These are phyloP conservation scores for Nymphaea thermarum DNA, from an alignment of 164 flowering plant genomes.

Conservation along the genomic window DNA sequence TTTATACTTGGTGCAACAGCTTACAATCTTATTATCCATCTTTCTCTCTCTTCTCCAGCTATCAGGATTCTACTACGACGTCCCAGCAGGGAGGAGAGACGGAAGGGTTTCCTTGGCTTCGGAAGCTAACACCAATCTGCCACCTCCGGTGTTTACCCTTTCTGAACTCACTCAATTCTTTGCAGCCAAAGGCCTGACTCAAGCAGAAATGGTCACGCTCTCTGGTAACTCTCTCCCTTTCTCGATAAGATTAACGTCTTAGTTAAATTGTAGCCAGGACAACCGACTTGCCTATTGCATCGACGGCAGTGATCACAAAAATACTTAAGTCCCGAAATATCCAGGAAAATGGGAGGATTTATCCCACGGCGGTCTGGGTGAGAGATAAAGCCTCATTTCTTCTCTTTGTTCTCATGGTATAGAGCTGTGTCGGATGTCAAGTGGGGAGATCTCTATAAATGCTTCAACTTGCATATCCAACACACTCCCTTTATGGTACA, in stretches of 20 bases:
- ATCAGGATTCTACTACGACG: constrained; percentile 8
- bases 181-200: constrained; percentile 33
- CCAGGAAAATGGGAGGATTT: no score
- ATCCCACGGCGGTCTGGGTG: no score
- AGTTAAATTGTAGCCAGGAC: not conserved
- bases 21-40: not conserved
- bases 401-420: no score
- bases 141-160: constrained; percentile 18
- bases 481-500: no score
- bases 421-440: no score
- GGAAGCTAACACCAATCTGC: constrained; percentile 25
- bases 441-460: no score
- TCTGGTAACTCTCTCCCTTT: constrained; percentile 22
- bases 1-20: not conserved
- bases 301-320: no score
- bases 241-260: not conserved
- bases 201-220: constrained; percentile 31
- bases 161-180: constrained; percentile 29
- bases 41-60: not conserved
- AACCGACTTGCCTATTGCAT: not conserved
- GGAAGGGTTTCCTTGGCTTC: constrained; percentile 35
- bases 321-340: no score
- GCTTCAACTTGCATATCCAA: no score
- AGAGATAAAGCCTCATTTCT: no score
- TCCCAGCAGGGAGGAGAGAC: constrained; percentile 53